These are phyloP conservation scores for Zygosaccharomyces pseudobailii DNA, from an alignment of 1,139 yeast species.

Conservation along the genomic window DNA sequence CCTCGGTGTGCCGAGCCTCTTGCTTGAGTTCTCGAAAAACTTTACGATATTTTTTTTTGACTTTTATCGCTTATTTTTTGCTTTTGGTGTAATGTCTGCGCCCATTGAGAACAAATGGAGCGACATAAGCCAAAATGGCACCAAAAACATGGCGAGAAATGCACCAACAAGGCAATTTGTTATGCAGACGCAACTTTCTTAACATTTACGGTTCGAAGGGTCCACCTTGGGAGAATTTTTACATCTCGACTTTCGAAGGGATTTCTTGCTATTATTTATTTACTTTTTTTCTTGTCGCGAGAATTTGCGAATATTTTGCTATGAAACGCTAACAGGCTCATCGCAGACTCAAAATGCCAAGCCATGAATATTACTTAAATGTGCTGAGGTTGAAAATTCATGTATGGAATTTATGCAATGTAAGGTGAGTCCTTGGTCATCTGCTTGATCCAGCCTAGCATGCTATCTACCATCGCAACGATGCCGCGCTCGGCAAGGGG, in stretches of 20 bases:
- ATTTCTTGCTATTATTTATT: not conserved
- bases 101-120: not conserved
- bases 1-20: not conserved
- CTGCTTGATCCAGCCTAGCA: conserved; percentile 25
- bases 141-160: not conserved
- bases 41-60: not conserved
- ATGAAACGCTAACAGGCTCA: not conserved
- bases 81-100: not conserved
- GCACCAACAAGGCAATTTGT: not conserved
- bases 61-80: conserved; percentile 2
- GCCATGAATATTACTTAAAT: not conserved
- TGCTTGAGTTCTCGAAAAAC: not conserved
- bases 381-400: not conserved
- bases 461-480: conserved; percentile 20
- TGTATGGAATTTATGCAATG: not conserved
- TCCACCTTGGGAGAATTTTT: not conserved
- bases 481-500: conserved; percentile 25
- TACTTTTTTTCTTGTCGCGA: not conserved
- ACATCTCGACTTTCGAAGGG: not conserved
- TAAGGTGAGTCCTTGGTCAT: conserved; percentile 6
- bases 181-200: not conserved
- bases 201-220: not conserved
- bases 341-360: not conserved
- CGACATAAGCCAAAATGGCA: not conserved
- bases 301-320: not conserved